A percentile compares a stretch with the other conserved stretches of the same genome.
phyloP scores from a whole-genome alignment of 2,329 filamentous ascomycete genomes.

The Grosmannia clavigera region DNA sequence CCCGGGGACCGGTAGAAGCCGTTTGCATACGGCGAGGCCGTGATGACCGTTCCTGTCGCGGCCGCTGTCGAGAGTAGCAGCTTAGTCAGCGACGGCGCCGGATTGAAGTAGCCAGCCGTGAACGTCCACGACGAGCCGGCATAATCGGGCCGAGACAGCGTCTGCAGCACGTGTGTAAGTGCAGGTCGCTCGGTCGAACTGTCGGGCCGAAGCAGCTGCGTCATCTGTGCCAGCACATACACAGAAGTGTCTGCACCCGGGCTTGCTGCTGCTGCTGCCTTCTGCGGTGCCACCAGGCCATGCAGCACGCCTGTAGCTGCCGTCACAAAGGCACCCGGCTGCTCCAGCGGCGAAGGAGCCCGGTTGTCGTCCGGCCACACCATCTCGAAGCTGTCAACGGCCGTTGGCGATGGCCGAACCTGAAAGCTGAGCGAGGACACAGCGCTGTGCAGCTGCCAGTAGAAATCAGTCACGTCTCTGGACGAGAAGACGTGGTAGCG shows the following conservation, averaged over 20 bases:
- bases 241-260: constrained; percentile 49
- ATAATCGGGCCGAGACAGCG: constrained; percentile 51
- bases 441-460: constrained; percentile 61
- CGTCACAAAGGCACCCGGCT: constrained; percentile 56
- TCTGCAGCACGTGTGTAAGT: constrained; percentile 60
- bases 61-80: constrained; percentile 56
- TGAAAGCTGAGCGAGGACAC: constrained; percentile 73
- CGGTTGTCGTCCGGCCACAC: constrained; percentile 67
- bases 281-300: constrained; percentile 45
- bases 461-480: constrained; percentile 69
- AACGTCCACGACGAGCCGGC: constrained; percentile 77
- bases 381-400: constrained; percentile 45
- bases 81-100: constrained; percentile 69
- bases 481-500: constrained; percentile 86
- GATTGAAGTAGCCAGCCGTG: constrained; percentile 97
- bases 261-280: not conserved
- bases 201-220: constrained; percentile 66
- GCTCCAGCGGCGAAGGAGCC: constrained; percentile 60
- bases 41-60: constrained; percentile 56
- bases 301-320: constrained; percentile 55
- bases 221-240: constrained; percentile 80
- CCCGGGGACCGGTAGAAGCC: constrained; percentile 86
- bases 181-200: constrained; percentile 82
- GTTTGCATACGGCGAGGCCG: constrained; percentile 85
- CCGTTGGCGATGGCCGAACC: constrained; percentile 47